Conservation (phyloP, 116 monocot genomes). For the Trichopus zeylanicus region DNA sequence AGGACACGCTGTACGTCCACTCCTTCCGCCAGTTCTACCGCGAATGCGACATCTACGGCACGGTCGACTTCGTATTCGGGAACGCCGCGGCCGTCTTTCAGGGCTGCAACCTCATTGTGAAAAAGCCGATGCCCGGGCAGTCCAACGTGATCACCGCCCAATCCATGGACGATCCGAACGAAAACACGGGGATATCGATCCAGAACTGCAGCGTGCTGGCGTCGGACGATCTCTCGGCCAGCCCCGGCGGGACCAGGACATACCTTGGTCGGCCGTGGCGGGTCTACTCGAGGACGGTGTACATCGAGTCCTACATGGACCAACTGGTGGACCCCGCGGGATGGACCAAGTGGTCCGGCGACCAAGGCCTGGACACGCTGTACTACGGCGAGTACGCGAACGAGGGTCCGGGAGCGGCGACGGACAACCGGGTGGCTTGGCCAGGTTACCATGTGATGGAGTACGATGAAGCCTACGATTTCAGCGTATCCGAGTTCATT, state of each 20-base stretch:
- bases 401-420: constrained; percentile 44
- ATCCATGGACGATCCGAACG: constrained; percentile 42
- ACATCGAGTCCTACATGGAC: constrained; percentile 52
- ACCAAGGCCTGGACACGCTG: constrained; percentile 31
- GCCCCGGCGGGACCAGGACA: constrained; percentile 12
- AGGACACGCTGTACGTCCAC: constrained; percentile 87
- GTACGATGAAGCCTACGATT: constrained; percentile 41
- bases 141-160: constrained; percentile 67
- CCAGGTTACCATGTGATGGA: constrained; percentile 50
- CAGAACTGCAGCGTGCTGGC: constrained; percentile 63
- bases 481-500: constrained; percentile 34
- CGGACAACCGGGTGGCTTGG: constrained; percentile 33
- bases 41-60: constrained; percentile 72
- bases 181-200: constrained; percentile 59
- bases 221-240: constrained; percentile 32
- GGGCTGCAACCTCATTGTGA: constrained; percentile 43
- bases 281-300: constrained; percentile 49
- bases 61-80: constrained; percentile 90
- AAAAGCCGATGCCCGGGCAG: constrained; percentile 40
- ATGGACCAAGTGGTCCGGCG: constrained; percentile 47
- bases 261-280: constrained; percentile 72
- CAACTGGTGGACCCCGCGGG: constrained; percentile 45
- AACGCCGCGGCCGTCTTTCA: constrained; percentile 77
- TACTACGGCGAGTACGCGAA: constrained; percentile 79
- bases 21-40: constrained; percentile 94